Evolutionary conservation across 768 basidiomycete species (phyloP).

Genomic region (Leccinum variicolor): DNA sequence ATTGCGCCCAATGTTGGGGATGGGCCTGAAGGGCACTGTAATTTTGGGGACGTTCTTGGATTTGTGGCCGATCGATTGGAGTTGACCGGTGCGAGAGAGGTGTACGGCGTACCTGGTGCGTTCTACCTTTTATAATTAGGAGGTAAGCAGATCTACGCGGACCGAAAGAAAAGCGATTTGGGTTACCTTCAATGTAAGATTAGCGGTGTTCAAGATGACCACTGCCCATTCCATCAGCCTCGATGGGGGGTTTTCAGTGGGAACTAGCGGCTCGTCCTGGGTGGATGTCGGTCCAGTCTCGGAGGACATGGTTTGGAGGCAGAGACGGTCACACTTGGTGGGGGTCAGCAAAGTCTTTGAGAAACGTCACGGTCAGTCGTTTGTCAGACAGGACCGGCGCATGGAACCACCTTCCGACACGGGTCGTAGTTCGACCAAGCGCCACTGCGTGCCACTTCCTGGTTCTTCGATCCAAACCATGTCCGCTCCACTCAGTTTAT

Average conservation of each 20-base stretch:
- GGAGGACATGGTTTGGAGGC: not conserved
- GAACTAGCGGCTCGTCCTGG: not conserved
- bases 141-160: not conserved
- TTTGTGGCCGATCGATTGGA: conserved; percentile 64
- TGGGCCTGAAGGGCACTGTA: no score
- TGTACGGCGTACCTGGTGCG: conserved; percentile 68
- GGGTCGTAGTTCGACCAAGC: conserved; percentile 56
- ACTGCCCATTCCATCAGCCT: conserved; percentile 79
- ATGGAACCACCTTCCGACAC: conserved; percentile 44
- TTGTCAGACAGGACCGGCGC: not conserved
- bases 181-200: not conserved
- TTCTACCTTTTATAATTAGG: conserved; percentile 40
- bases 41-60: conserved; percentile 39
- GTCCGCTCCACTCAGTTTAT: conserved; percentile 34
- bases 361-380: not conserved
- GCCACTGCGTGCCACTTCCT: conserved; percentile 28
- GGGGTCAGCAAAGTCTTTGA: conserved; percentile 68
- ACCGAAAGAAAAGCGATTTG: not conserved
- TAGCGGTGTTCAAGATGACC: conserved; percentile 68
- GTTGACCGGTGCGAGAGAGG: conserved; percentile 64
- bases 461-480: conserved; percentile 50
- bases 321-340: conserved; percentile 27
- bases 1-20: no score
- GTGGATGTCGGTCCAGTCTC: not conserved
- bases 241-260: conserved; percentile 38